A percentile compares a stretch with the other conserved stretches of the same genome.
Conservation (phyloP, 352 stramenopile genomes). For the Pythium grandisporangium region DNA sequence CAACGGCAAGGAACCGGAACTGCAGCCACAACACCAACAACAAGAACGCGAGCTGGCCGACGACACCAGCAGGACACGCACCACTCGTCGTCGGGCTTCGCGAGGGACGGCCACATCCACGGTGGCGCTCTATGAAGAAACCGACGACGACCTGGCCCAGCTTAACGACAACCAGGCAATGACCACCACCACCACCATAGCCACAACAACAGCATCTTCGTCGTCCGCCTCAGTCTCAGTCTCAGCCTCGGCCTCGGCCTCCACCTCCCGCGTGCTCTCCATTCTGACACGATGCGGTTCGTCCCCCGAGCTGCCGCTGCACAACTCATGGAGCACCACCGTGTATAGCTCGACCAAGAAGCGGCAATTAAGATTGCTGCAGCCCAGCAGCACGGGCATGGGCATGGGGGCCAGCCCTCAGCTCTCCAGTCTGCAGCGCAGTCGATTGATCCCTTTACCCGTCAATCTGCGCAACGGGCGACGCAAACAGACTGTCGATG, state of each 20-base stretch:
- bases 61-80: too few species aligned
- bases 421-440: constrained; percentile 32
- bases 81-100: too few species aligned
- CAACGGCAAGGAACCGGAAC: constrained; percentile 4
- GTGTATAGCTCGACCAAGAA: constrained; percentile 73
- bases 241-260: too few species aligned
- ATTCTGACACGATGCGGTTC: constrained; percentile 57
- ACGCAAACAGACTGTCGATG: constrained; percentile 10
- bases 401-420: constrained; percentile 25
- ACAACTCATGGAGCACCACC: constrained; percentile 30
- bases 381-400: constrained; percentile 5
- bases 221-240: too few species aligned
- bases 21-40: constrained; percentile 5
- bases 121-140: too few species aligned
- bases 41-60: constrained; percentile 11
- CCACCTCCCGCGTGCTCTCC: constrained; percentile 5
- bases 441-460: constrained; percentile 47
- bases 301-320: constrained; percentile 44
- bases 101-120: too few species aligned
- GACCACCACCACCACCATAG: too few species aligned
- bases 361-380: constrained; percentile 20
- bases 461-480: constrained; percentile 30
- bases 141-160: background rate
- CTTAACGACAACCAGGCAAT: too few species aligned
- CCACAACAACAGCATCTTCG: too few species aligned